Conservation (phyloP, 495 filamentous ascomycete species). For the Talaromyces borbonicus region DNA sequence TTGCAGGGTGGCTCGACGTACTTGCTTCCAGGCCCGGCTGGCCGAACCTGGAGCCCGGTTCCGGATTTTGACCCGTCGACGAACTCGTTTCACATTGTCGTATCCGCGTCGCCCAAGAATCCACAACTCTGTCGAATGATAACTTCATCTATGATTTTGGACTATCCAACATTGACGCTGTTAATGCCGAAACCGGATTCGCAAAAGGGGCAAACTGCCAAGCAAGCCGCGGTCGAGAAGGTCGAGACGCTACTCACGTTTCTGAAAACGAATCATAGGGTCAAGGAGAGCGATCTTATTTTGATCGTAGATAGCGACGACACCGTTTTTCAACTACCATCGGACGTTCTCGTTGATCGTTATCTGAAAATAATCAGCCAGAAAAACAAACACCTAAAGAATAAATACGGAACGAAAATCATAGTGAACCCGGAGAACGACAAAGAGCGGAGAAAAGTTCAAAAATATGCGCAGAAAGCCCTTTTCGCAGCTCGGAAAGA, state of each 20-base stretch:
- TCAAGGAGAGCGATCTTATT: conserved; percentile 50
- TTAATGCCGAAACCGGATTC: conserved; percentile 30
- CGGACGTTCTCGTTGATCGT: conserved; percentile 45
- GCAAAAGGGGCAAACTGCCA: conserved; percentile 22
- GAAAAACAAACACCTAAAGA: conserved; percentile 36
- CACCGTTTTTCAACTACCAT: conserved; percentile 52
- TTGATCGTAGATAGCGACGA: conserved; percentile 49
- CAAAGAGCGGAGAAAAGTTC: conserved; percentile 22
- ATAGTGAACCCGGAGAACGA: conserved; percentile 18
- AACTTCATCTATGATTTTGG: conserved; percentile 49
- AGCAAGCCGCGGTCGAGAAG: conserved; percentile 31
- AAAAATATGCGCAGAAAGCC: conserved; percentile 45
- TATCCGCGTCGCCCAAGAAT: conserved; percentile 41
- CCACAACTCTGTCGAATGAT: conserved; percentile 48
- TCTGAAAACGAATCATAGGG: conserved; percentile 35
- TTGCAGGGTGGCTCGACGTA: not conserved
- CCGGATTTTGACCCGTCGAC: conserved; percentile 13
- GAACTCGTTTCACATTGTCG: conserved; percentile 51
- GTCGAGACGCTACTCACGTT: conserved; percentile 44
- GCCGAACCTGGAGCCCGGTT: not conserved
- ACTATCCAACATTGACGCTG: conserved; percentile 51
- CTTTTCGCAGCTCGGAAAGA: conserved; percentile 53
- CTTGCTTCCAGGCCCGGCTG: not conserved
- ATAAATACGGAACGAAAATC: conserved; percentile 36
- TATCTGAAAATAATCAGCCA: conserved; percentile 41